Evolutionary conservation across 805 yeast species (phyloP).

Genomic region (Candida verbasci): DNA sequence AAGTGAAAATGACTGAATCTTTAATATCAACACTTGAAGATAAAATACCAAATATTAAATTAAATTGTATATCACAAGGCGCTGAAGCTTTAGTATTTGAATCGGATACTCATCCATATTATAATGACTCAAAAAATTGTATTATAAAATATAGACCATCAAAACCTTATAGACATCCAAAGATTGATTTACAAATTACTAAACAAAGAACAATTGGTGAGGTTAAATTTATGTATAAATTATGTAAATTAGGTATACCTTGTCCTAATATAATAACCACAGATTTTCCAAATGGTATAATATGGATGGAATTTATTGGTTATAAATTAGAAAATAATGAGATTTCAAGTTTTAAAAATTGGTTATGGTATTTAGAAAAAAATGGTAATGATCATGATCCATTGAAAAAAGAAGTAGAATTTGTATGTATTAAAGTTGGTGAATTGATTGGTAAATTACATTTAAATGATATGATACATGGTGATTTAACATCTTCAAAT

Average conservation of each 20-base stretch:
- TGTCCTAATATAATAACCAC: constrained; percentile 73
- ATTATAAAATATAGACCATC: constrained; percentile 84
- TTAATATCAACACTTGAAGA: constrained; percentile 41
- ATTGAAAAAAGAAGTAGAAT: constrained; percentile 33
- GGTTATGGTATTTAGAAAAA: constrained; percentile 60
- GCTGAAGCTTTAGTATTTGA: constrained; percentile 83
- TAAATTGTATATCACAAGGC: constrained; percentile 70
- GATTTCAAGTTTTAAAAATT: constrained; percentile 65
- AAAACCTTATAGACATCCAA: constrained; percentile 86
- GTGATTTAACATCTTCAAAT: constrained; percentile 91
- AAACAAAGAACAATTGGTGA: constrained; percentile 82
- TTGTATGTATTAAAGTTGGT: constrained; percentile 56
- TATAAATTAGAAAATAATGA: constrained; percentile 46
- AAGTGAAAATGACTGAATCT: constrained; percentile 47
- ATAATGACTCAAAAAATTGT: constrained; percentile 32
- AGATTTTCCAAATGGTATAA: constrained; percentile 74
- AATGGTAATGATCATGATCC: constrained; percentile 18
- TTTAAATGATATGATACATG: constrained; percentile 76
- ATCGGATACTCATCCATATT: constrained; percentile 64
- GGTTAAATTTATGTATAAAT: constrained; percentile 66
- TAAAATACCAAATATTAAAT: constrained; percentile 45
- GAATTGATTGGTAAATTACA: constrained; percentile 67
- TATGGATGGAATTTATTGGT: constrained; percentile 86
- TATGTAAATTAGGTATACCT: constrained; percentile 49
- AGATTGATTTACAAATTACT: constrained; percentile 70